A percentile compares a stretch with the other conserved stretches of the same genome.
phyloP scores from a whole-genome alignment of 768 basidiomycete genomes.

The Lentinus tigrinus region DNA sequence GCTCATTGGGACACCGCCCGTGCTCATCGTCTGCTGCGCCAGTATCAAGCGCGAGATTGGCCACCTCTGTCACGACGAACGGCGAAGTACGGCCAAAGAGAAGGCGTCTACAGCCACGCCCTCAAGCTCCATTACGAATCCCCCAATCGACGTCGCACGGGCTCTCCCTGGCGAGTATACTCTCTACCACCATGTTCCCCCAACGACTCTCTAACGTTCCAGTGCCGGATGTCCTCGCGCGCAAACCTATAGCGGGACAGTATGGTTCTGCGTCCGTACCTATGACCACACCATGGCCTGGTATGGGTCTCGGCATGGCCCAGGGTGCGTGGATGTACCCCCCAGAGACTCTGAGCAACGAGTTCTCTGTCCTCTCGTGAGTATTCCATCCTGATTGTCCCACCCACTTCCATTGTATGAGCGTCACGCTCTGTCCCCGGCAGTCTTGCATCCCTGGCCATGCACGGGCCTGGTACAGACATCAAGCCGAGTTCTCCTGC shows the following conservation, averaged over 20 bases:
- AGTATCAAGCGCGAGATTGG: constrained; percentile 97
- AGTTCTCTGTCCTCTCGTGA: constrained; percentile 80
- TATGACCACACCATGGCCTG: constrained; percentile 50
- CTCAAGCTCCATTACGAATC: constrained; percentile 28
- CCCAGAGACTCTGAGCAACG: constrained; percentile 74
- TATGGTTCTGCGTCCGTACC: constrained; percentile 25
- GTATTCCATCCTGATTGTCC: constrained; percentile 23
- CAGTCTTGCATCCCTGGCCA: too few species aligned
- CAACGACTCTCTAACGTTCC: not conserved
- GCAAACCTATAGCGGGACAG: constrained; percentile 23
- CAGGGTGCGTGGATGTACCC: constrained; percentile 63
- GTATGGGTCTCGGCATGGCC: constrained; percentile 44
- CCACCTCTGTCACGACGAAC: constrained; percentile 90
- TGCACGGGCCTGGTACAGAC: too few species aligned
- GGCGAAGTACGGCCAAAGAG: constrained; percentile 51
- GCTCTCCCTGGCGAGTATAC: constrained; percentile 25
- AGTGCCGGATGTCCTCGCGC: not conserved
- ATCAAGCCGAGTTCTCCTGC: too few species aligned
- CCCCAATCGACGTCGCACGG: constrained; percentile 25
- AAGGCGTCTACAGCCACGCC: constrained; percentile 33
- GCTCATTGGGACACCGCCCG: not conserved
- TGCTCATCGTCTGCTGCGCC: not conserved
- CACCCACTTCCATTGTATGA: not conserved
- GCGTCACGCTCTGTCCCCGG: too few species aligned
- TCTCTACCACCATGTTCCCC: not conserved